phyloP scores from a whole-genome alignment of 495 filamentous ascomycete genomes.

The Jackrogersella multiformis region DNA sequence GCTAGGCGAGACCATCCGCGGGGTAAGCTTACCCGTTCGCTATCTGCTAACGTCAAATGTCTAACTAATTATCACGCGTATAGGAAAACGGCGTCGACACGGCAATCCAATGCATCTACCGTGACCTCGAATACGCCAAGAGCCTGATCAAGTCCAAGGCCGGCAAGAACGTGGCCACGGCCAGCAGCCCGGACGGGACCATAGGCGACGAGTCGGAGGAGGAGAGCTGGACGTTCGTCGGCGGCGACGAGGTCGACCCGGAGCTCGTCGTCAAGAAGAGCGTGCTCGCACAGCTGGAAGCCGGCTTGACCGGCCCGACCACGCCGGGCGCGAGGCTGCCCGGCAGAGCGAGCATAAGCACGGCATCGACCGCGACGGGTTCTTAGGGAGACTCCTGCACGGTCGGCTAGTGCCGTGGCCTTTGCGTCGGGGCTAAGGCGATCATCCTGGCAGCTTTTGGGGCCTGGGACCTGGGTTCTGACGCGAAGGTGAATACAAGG shows the following conservation, averaged over 20 bases:
- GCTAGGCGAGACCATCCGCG: constrained; percentile 86
- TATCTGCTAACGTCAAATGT: neutral
- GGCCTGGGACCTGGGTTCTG: constrained; percentile 7
- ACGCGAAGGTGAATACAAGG: constrained; percentile 9
- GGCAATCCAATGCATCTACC: constrained; percentile 92
- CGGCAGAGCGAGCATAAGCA: constrained; percentile 6
- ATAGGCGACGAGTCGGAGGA: constrained; percentile 52
- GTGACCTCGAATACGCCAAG: constrained; percentile 95
- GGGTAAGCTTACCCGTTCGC: constrained; percentile 61
- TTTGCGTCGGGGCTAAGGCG: constrained; percentile 22
- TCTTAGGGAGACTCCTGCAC: constrained; percentile 41
- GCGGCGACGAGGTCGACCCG: constrained; percentile 49
- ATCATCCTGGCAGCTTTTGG: constrained; percentile 8
- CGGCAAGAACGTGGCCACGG: constrained; percentile 57
- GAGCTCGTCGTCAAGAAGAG: constrained; percentile 47
- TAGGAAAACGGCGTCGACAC: constrained; percentile 89
- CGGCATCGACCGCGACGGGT: constrained; percentile 22
- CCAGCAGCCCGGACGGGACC: constrained; percentile 39
- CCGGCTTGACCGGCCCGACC: constrained; percentile 8
- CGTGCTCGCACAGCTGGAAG: constrained; percentile 39
- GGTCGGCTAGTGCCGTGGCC: constrained; percentile 33
- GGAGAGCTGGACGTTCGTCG: constrained; percentile 62
- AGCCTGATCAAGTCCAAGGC: constrained; percentile 74
- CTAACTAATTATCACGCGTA: constrained; percentile 29
- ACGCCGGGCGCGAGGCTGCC: constrained; percentile 29